Percentiles rank a stretch among this genome's conserved stretches.
Conservation (phyloP, 257 asterid genomes). For the Phtheirospermum japonicum region DNA sequence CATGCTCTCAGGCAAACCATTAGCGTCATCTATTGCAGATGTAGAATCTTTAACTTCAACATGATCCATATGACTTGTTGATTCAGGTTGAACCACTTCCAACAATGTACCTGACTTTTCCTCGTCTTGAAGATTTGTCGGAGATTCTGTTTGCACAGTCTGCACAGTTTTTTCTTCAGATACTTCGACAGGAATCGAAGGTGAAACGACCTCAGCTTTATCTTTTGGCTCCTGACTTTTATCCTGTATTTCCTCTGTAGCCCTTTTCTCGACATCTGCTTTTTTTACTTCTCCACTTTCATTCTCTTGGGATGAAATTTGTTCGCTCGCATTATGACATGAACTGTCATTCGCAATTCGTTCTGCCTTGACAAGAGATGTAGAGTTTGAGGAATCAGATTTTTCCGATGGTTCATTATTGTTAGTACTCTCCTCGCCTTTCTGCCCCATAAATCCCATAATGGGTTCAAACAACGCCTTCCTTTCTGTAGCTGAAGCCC, state of each 20-base stretch:
- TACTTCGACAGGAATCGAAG: conserved; percentile 35
- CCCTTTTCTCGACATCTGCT: conserved; percentile 39
- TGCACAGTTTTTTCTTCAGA: conserved; percentile 42
- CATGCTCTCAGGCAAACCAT: conserved; percentile 36
- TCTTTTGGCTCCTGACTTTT: conserved; percentile 38
- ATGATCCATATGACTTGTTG: conserved; percentile 39
- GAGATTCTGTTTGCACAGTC: conserved; percentile 45
- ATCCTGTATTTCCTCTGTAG: conserved; percentile 37
- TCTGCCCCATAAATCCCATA: conserved; percentile 73
- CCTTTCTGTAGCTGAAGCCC: conserved; percentile 68
- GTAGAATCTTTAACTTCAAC: conserved; percentile 31
- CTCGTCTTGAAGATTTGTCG: conserved; percentile 35
- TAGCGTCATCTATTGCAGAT: conserved; percentile 32
- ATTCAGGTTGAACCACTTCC: conserved; percentile 38
- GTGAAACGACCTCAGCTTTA: conserved; percentile 32
- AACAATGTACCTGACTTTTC: conserved; percentile 31
- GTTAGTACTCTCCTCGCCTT: conserved; percentile 42
- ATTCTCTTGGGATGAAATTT: conserved; percentile 36
- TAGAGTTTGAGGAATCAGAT: conserved; percentile 33
- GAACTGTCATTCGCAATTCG: conserved; percentile 35
- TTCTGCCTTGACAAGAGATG: conserved; percentile 38
- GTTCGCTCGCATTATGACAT: conserved; percentile 35
- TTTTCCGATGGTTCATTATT: conserved; percentile 42
- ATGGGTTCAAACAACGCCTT: conserved; percentile 70
- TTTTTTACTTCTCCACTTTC: conserved; percentile 38